Conservation (phyloP, 768 basidiomycete species). For the Filobasidium wieringae region DNA sequence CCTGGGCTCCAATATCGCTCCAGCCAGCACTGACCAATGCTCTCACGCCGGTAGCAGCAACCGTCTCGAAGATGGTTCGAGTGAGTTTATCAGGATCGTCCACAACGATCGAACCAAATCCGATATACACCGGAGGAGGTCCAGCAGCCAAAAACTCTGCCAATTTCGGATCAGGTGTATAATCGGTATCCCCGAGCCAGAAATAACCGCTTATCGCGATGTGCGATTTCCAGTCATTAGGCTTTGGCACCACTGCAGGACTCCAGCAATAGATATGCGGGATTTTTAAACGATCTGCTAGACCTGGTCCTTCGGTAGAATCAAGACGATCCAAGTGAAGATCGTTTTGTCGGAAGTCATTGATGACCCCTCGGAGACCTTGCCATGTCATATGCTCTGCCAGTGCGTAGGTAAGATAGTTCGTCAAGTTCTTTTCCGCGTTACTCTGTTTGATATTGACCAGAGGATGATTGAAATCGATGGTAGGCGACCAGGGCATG, state of each 20-base stretch:
- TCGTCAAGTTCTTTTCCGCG: slow-evolving; percentile 47
- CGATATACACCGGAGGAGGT: slow-evolving; percentile 51
- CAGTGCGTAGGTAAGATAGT: slow-evolving; percentile 51
- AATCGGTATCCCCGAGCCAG: slow-evolving; percentile 50
- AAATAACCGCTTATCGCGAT: slow-evolving; percentile 56
- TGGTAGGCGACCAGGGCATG: slow-evolving; percentile 57
- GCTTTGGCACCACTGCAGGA: slow-evolving; percentile 50
- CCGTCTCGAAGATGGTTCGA: slow-evolving; percentile 54
- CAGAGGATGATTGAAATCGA: slow-evolving; percentile 52
- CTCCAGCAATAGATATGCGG: slow-evolving; percentile 59
- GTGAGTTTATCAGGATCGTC: slow-evolving; percentile 49
- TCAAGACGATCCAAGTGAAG: slow-evolving; percentile 47
- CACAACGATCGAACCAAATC: slow-evolving; percentile 56
- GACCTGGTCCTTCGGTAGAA: slow-evolving; percentile 45
- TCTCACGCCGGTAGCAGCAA: slow-evolving; percentile 47
- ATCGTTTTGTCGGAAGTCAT: slow-evolving; percentile 46
- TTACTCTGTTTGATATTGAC: slow-evolving; percentile 52
- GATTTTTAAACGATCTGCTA: slow-evolving; percentile 48
- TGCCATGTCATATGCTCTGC: slow-evolving; percentile 46
- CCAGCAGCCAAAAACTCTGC: slow-evolving; percentile 46
- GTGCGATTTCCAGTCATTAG: slow-evolving; percentile 53
- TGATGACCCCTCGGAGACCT: slow-evolving; percentile 49
- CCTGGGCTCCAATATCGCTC: slow-evolving; percentile 50
- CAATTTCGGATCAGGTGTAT: slow-evolving; percentile 46
- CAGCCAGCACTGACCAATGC: slow-evolving; percentile 57